Base-by-base conservation (phyloP, 306 rosid species). In the Lathyrus aphaca region DNA sequence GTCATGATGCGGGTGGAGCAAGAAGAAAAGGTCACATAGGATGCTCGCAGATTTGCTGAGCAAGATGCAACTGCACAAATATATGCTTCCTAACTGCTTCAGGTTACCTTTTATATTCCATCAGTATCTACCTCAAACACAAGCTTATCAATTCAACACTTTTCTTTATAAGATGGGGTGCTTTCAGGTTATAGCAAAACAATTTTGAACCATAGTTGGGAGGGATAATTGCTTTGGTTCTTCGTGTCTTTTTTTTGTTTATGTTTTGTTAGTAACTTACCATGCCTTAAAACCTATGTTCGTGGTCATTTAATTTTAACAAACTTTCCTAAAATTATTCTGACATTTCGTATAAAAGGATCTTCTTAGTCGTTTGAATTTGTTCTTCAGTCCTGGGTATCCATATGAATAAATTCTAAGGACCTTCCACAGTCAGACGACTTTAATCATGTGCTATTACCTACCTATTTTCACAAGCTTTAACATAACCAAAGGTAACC, bases 1-100 rank as follows among this genome's bases (percentile, higher is more conserved):
- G 99, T 94, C 69, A 82, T 95, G 80, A 95, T 95, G 97, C 84
- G 97, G 86, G 97, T 95, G 40, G 99, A 95, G 67, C 99, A 95
- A 87, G 99, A 95, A 84, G 97, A 95, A 72, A 87, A 81, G 80
- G 82, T 95, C 71, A 95, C 99, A 4, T 97, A 95, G 80, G 99
- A 95, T 87, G 99, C 97, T 35, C 95, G 96, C 40, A 80, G 89
- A 51, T 95, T 95, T 81, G 90, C 99, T 10, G 97, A 95, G 92
- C 96, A 95, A 86, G 99, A 95, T 79, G 97, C 99, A 25, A 87
- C 72, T 30, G 99, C 99, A 49, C 99, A 95, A 73, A 87, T 96
- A 91, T 88, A 84, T 73, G 97, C 99, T 45, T 87, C 95, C 74
- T 92, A 89, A 83, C 88, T 95, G 68, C 93, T 95, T 77, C 97